These are phyloP conservation scores for Starmerella floris DNA, from an alignment of 805 yeast genomes.

Conservation along the genomic window DNA sequence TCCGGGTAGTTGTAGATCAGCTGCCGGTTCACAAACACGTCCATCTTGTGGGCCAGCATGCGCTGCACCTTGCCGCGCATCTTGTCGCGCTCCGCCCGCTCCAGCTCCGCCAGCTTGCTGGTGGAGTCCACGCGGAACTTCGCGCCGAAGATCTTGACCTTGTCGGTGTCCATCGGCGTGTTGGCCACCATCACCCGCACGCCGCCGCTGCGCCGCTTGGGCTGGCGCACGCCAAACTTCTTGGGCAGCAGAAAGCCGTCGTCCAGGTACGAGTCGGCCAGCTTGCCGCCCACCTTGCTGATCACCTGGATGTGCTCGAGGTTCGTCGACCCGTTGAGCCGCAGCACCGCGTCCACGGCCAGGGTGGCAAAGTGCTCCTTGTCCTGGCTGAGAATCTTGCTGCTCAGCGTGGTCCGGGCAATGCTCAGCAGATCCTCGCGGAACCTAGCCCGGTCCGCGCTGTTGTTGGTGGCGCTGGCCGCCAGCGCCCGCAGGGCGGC, in stretches of 20 bases:
- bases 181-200: constrained; percentile 86
- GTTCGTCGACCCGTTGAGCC: constrained; percentile 76
- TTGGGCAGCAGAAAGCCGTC: constrained; percentile 91
- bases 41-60: constrained; percentile 74
- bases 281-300: constrained; percentile 84
- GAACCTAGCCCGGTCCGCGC: constrained; percentile 43
- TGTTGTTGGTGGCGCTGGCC: constrained; percentile 61
- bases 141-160: constrained; percentile 94
- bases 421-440: constrained; percentile 68
- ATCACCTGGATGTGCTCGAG: constrained; percentile 86
- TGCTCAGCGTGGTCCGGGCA: constrained; percentile 85
- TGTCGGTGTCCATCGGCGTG: constrained; percentile 88
- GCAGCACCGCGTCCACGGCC: constrained; percentile 86
- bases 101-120: constrained; percentile 82
- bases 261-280: constrained; percentile 83
- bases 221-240: constrained; percentile 88
- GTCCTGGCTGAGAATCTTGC: constrained; percentile 90
- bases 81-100: constrained; percentile 84
- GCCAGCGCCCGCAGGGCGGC: constrained; percentile 79
- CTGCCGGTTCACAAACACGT: constrained; percentile 89
- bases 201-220: constrained; percentile 50
- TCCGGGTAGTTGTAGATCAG: constrained; percentile 97
- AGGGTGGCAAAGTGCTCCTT: constrained; percentile 76
- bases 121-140: constrained; percentile 94
- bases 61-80: constrained; percentile 83